Evolutionary conservation across 306 rosid genomes (phyloP).

Genomic region (Vigna trinervia): DNA sequence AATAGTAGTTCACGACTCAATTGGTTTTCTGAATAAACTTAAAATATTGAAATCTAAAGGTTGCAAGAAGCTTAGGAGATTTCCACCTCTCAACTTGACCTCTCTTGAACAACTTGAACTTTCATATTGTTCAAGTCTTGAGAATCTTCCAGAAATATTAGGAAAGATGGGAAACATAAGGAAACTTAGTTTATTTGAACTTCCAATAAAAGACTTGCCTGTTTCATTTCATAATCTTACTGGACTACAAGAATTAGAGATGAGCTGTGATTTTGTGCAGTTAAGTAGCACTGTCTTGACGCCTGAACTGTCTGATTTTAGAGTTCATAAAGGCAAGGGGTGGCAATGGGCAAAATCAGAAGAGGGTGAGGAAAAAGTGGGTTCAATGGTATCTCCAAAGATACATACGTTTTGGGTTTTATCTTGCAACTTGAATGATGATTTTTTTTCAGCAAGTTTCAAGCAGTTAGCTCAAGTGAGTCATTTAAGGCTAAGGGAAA

Average conservation of each 20-base stretch:
- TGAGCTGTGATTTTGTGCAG: background rate
- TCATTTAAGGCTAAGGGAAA: background rate
- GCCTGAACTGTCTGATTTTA: background rate
- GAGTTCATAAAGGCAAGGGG: too few relatives aligned
- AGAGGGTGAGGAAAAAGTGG: background rate
- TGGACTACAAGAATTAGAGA: too few relatives aligned
- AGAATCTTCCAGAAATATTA: slow-evolving; percentile 19
- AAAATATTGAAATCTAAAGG: background rate
- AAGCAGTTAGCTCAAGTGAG: background rate
- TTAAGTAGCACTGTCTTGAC: background rate
- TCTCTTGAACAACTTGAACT: too few relatives aligned
- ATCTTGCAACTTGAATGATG: background rate
- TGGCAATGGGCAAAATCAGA: too few relatives aligned
- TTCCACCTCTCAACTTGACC: background rate
- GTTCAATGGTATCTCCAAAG: background rate
- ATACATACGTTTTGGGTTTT: too few relatives aligned
- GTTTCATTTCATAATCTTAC: background rate
- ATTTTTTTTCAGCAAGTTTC: background rate
- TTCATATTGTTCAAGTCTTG: too few relatives aligned
- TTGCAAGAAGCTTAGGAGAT: background rate
- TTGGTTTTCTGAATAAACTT: slow-evolving; percentile 5
- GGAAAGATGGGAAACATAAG: background rate
- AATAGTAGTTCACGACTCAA: background rate
- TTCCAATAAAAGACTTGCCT: background rate
- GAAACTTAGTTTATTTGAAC: background rate